Conservation (phyloP, 2,329 filamentous ascomycete genomes). For the Aspergillus phoenicis region DNA sequence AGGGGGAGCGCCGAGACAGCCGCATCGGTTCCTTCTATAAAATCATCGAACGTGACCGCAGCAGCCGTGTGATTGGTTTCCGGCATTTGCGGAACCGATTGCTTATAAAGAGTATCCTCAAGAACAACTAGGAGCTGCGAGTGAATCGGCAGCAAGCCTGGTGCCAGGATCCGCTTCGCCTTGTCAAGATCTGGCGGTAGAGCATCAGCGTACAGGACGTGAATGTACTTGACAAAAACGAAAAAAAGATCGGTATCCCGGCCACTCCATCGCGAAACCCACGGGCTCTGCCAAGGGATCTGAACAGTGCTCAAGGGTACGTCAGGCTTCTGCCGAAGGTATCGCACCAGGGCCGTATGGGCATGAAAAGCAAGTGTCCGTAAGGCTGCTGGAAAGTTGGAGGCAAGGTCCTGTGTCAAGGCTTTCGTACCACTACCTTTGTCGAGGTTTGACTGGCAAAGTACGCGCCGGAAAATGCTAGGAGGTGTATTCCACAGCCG, state of each 20-base stretch:
- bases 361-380: conserved; percentile 65
- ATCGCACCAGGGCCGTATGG: conserved; percentile 60
- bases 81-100: conserved; percentile 53
- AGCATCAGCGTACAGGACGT: conserved; percentile 75
- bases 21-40: conserved; percentile 67
- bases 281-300: conserved; percentile 82
- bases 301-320: conserved; percentile 69
- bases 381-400: conserved; percentile 69
- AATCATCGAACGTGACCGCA: conserved; percentile 67
- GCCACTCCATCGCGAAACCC: conserved; percentile 83
- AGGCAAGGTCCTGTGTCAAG: conserved; percentile 64
- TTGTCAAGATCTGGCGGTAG: conserved; percentile 59
- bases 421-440: conserved; percentile 53
- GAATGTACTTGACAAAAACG: conserved; percentile 86
- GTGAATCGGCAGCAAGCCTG: conserved; percentile 78
- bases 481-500: conserved; percentile 76
- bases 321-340: conserved; percentile 66
- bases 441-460: conserved; percentile 68
- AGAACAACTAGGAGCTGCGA: conserved; percentile 77
- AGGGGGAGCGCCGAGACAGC: conserved; percentile 64
- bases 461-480: conserved; percentile 69
- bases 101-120: conserved; percentile 81
- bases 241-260: conserved; percentile 88
- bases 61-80: conserved; percentile 51
- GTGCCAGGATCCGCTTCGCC: conserved; percentile 65